Evolutionary conservation across 495 filamentous ascomycete genomes (phyloP).

Genomic region (Penicillium lagena): DNA sequence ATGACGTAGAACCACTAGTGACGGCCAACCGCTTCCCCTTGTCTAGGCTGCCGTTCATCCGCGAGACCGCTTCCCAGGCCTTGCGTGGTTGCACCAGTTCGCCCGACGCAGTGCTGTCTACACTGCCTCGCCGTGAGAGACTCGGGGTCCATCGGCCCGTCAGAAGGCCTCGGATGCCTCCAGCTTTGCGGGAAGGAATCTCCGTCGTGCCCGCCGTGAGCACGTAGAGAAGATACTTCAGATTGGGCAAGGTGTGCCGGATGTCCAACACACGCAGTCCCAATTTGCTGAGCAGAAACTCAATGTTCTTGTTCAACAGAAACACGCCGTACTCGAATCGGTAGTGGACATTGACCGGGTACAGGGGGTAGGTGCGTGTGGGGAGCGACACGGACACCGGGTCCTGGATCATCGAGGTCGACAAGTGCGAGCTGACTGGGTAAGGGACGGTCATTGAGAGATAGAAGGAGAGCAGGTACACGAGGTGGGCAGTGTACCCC

Average conservation of each 20-base stretch:
- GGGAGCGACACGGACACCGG: conserved; percentile 63
- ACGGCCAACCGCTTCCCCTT: conserved; percentile 13
- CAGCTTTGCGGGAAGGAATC: conserved; percentile 69
- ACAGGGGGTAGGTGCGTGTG: conserved; percentile 72
- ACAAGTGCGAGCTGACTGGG: conserved; percentile 63
- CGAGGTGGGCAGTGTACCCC: conserved; percentile 72
- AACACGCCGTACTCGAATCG: conserved; percentile 96
- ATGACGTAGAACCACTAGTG: conserved; percentile 7
- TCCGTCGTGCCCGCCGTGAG: conserved; percentile 73
- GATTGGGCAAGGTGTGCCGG: conserved; percentile 82
- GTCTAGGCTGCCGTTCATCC: conserved; percentile 24
- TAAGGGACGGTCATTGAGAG: conserved; percentile 75
- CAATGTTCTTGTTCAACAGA: conserved; percentile 87
- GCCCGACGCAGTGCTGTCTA: conserved; percentile 33
- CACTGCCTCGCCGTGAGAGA: conserved; percentile 32
- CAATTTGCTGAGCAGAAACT: conserved; percentile 69
- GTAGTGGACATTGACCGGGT: conserved; percentile 68
- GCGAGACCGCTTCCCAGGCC: conserved; percentile 17
- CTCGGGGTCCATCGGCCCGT: conserved; percentile 27
- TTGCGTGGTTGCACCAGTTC: conserved; percentile 25
- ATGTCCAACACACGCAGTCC: conserved; percentile 77
- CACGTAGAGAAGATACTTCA: conserved; percentile 88
- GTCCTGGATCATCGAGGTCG: conserved; percentile 72
- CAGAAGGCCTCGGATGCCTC: conserved; percentile 62
- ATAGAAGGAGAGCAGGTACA: conserved; percentile 76